Evolutionary conservation across 345 rosid species (phyloP), one percentile per base, ranked within the genome.

Genomic region (Durio zibethinus): DNA sequence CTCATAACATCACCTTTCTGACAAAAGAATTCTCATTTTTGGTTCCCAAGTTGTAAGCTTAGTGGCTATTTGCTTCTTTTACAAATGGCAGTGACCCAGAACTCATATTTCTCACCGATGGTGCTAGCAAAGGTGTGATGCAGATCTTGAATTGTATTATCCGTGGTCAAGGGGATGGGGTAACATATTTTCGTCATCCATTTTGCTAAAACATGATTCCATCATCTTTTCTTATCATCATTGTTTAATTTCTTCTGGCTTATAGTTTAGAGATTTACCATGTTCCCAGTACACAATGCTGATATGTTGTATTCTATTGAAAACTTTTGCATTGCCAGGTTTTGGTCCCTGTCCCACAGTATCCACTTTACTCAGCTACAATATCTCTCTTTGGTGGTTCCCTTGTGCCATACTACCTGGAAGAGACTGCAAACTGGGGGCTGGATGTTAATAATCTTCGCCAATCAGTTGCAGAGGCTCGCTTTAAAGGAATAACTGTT

Each of bases 61-160:
- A 83, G 65, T 9, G 73, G 64, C 14, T 62, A 20, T 74, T 42
- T 77, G 74, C 31, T 69, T 88, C 77, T 82, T 78, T 48, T 52
- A 78, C 80, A 38, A 42, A 76, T 77, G 50, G 81, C 90, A 96
- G 99, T 82, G 98, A 95, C 80, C 98, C 97, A 45, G 99, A 95
- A 81, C 93, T 90, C 83, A 90, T 95, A 77, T 95, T 81, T 82
- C 99, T 95, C 76, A 95, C 99, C 63, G 98, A 93, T 87, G 99
- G 99, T 82, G 99, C 99, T 4, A 93, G 99, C 87, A 95, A 93
- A 88, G 99, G 98, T 86, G 98, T 95, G 74, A 95, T 93, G 98
- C 98, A 95, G 85, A 92, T 90, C 79, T 82, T 96, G 88, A 96
- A 91, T 75, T 83, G 92, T 77, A 84, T 93, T 61, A 96, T 96